A percentile compares a stretch with the other conserved stretches of the same genome.
phyloP scores from a whole-genome alignment of 2,329 filamentous ascomycete genomes.

The Trichoderma pleuroti region DNA sequence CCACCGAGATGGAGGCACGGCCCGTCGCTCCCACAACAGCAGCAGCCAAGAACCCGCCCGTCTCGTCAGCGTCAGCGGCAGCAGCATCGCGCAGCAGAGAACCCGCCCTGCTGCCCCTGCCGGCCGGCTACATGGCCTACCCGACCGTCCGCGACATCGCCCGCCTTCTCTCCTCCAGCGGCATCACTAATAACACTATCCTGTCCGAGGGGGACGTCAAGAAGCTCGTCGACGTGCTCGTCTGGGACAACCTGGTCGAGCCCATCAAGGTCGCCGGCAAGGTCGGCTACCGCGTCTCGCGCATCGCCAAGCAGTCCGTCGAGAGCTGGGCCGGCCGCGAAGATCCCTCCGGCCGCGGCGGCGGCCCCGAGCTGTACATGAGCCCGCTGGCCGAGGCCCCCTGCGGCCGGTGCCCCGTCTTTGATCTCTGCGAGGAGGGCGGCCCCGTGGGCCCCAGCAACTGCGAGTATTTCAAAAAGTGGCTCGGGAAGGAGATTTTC shows the following conservation, averaged over 20 bases:
- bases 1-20: constrained; percentile 35
- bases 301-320: constrained; percentile 45
- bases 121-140: constrained; percentile 70
- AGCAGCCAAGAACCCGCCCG: constrained; percentile 8
- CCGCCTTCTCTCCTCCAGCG: constrained; percentile 63
- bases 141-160: constrained; percentile 79
- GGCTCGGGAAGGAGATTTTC: constrained; percentile 56
- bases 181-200: constrained; percentile 69
- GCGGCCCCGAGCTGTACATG: constrained; percentile 43
- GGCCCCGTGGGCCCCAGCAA: constrained; percentile 86
- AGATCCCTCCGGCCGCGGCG: constrained; percentile 35
- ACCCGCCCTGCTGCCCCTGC: constrained; percentile 48
- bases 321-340: constrained; percentile 41
- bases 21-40: neutral
- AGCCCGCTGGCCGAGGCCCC: constrained; percentile 86
- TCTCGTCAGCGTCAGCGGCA: neutral
- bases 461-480: constrained; percentile 87
- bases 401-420: constrained; percentile 89
- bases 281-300: constrained; percentile 52
- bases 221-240: constrained; percentile 81
- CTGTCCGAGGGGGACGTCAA: constrained; percentile 73
- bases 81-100: constrained; percentile 33
- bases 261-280: constrained; percentile 48
- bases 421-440: constrained; percentile 85
- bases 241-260: constrained; percentile 83